phyloP scores from a whole-genome alignment of 805 yeast genomes.

The Metschnikowia picachoensis region DNA sequence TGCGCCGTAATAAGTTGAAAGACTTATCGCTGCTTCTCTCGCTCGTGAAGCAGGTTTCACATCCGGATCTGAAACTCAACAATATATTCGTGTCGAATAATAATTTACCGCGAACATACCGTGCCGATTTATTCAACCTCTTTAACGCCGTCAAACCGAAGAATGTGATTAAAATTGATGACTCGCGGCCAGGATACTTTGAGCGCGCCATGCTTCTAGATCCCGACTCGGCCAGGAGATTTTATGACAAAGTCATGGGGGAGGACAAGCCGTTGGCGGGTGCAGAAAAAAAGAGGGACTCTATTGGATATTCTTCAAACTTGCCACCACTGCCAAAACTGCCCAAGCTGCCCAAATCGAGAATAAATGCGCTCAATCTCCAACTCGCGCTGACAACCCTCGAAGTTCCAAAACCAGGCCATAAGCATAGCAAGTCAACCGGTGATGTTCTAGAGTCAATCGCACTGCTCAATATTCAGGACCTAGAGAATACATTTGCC shows the following conservation, averaged over 20 bases:
- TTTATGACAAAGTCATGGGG: slow-evolving; percentile 36
- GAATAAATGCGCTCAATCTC: slow-evolving; percentile 6
- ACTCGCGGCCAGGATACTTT: slow-evolving; percentile 58
- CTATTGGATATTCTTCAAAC: too few relatives aligned
- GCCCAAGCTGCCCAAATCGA: background rate
- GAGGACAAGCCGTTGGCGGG: background rate
- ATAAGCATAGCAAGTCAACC: slow-evolving; percentile 13
- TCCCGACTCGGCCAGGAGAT: slow-evolving; percentile 42
- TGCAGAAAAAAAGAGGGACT: background rate
- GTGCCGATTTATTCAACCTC: slow-evolving; percentile 54
- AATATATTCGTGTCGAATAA: slow-evolving; percentile 43
- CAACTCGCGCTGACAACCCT: slow-evolving; percentile 4
- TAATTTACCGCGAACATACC: slow-evolving; percentile 41
- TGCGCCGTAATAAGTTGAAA: slow-evolving; percentile 44
- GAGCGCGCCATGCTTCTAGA: slow-evolving; percentile 54
- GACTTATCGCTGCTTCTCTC: slow-evolving; percentile 34
- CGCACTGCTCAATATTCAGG: slow-evolving; percentile 14
- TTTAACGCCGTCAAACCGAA: slow-evolving; percentile 50
- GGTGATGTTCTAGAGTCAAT: slow-evolving; percentile 16
- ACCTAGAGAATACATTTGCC: slow-evolving; percentile 13
- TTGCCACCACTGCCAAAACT: background rate
- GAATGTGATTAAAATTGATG: slow-evolving; percentile 50
- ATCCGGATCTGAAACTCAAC: slow-evolving; percentile 29
- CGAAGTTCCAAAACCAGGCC: background rate
- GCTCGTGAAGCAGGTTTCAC: slow-evolving; percentile 31